A percentile compares a stretch with the other conserved stretches of the same genome.
These are phyloP conservation scores for Martensiomyces pterosporus DNA, from an alignment of 192 early-diverging fungal species.

Conservation along the genomic window DNA sequence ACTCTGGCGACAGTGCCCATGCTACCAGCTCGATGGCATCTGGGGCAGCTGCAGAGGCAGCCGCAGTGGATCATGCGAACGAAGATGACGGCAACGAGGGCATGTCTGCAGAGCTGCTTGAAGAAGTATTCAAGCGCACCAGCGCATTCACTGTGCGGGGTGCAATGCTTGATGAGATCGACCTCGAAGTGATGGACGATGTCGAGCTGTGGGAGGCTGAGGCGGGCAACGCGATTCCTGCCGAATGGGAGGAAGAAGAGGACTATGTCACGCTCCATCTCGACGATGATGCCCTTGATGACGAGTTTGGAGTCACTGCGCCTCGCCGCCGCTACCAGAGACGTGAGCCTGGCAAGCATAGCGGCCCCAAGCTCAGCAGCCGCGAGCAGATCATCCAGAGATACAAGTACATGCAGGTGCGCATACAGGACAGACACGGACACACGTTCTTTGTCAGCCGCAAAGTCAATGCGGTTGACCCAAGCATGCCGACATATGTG, in stretches of 20 bases:
- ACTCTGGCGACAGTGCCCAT: too few relatives aligned
- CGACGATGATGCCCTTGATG: constrained; percentile 77
- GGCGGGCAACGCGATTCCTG: constrained; percentile 64
- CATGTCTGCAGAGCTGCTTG: constrained; percentile 73
- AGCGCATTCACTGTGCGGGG: constrained; percentile 71
- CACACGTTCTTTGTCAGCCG: constrained; percentile 84
- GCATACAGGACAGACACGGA: constrained; percentile 78
- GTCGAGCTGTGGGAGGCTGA: constrained; percentile 79
- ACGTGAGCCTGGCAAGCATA: constrained; percentile 34
- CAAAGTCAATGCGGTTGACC: constrained; percentile 76
- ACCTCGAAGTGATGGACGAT: constrained; percentile 49
- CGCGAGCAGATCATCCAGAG: constrained; percentile 70
- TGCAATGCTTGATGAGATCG: constrained; percentile 46
- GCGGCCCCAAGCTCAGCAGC: constrained; percentile 50
- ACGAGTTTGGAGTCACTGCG: constrained; percentile 59
- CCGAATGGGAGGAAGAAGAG: constrained; percentile 79
- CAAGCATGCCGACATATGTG: constrained; percentile 82
- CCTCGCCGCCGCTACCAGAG: constrained; percentile 43
- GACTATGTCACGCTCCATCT: constrained; percentile 52
- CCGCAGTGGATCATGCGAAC: constrained; percentile 4
- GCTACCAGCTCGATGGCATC: background rate
- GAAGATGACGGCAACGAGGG: constrained; percentile 11
- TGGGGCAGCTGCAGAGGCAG: background rate
- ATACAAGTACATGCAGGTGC: constrained; percentile 87
- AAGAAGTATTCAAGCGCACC: constrained; percentile 88